Conservation (phyloP, 2,329 filamentous ascomycete species). For the Thermoascus crustaceus region DNA sequence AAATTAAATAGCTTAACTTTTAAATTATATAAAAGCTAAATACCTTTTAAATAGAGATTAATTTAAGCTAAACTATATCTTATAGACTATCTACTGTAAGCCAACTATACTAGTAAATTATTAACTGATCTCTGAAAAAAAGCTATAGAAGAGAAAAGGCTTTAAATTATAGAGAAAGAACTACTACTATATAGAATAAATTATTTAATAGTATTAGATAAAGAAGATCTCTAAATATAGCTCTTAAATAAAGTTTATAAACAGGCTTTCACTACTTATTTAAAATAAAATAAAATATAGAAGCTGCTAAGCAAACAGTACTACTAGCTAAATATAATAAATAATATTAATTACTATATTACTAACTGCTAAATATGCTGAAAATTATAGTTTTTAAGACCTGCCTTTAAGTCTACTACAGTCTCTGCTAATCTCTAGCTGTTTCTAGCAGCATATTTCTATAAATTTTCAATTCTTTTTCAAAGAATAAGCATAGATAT, state of each 20-base stretch:
- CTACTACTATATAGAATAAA: constrained; percentile 2
- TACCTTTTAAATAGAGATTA: not conserved
- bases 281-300: not conserved
- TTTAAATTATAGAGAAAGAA: no score
- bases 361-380: constrained; percentile 1
- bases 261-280: not conserved
- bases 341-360: constrained; percentile 4
- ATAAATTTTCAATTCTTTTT: no score
- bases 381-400: constrained; percentile 1
- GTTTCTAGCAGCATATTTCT: no score
- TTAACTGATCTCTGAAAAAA: not conserved
- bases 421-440: not conserved
- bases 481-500: not conserved
- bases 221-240: constrained; percentile 1
- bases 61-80: not conserved
- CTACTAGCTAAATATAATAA: not conserved
- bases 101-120: not conserved
- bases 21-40: constrained; percentile 1
- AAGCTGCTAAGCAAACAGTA: not conserved
- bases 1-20: constrained; percentile 1
- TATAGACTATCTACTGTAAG: not conserved
- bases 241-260: constrained; percentile 1
- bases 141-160: constrained; percentile 1
- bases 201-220: constrained; percentile 1
- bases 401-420: not conserved